These are phyloP conservation scores for Chlamydomonas incerta DNA, from an alignment of 139 green algal species.

Conservation along the genomic window DNA sequence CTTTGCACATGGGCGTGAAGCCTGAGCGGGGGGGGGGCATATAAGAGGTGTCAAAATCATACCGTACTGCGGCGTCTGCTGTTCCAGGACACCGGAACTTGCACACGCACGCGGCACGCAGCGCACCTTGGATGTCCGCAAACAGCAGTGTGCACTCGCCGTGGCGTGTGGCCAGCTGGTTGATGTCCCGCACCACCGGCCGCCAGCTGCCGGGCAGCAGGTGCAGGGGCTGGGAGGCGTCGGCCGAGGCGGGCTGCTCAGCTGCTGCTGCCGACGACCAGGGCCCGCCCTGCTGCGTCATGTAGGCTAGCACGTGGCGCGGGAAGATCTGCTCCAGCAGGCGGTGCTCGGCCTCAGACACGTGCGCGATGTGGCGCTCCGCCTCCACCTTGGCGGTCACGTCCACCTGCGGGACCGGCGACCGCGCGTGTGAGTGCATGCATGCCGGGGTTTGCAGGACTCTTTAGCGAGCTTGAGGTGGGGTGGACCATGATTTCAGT, in stretches of 20 bases:
- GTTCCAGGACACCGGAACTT: too few relatives aligned
- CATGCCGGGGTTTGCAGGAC: too few relatives aligned
- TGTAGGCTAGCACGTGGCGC: not conserved
- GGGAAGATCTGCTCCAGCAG: slow-evolving; percentile 4
- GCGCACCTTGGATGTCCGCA: slow-evolving; percentile 8
- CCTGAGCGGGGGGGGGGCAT: not conserved
- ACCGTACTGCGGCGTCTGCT: too few relatives aligned
- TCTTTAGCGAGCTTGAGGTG: too few relatives aligned
- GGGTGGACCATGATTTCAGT: too few relatives aligned
- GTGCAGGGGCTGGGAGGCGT: too few relatives aligned
- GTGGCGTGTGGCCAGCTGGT: slow-evolving; percentile 16
- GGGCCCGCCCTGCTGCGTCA: too few relatives aligned
- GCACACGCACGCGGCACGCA: too few relatives aligned
- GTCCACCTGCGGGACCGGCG: slow-evolving; percentile 10
- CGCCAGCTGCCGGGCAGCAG: not conserved
- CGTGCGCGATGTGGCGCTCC: slow-evolving; percentile 7
- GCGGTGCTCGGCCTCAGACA: not conserved
- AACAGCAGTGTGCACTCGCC: not conserved
- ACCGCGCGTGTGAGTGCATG: too few relatives aligned
- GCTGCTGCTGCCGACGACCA: too few relatives aligned
- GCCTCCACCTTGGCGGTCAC: slow-evolving; percentile 17
- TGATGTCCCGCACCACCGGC: slow-evolving; percentile 14
- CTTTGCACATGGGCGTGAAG: slow-evolving; percentile 24
- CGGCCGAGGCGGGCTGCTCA: too few relatives aligned
- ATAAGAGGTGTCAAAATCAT: too few relatives aligned